Base-by-base conservation (phyloP, 139 green algal genomes). In the Gonium pectorale region DNA sequence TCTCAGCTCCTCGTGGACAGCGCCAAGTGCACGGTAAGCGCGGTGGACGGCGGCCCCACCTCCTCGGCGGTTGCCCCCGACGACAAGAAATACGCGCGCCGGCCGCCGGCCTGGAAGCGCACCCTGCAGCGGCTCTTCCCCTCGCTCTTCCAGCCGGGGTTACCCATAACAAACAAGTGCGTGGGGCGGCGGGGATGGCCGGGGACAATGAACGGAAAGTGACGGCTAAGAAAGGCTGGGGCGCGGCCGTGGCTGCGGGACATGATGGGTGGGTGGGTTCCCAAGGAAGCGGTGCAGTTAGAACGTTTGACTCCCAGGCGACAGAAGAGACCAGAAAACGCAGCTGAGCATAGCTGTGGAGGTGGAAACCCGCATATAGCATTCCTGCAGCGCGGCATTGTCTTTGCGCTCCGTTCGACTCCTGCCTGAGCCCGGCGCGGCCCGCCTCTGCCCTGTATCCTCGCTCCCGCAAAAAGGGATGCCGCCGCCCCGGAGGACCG, bases 101-200 rank as follows among this genome's bases (percentile, higher is more conserved):
- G 90, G 46, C 86, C 88, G 41, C 71, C 74, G 38, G 62, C 80
- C 2, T 73, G 94, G 43, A 89, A 90, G 80, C 89, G 94, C 31
- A 90, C 89, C 51, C 56, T 95, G 77, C 92, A 97, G 86, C 85
- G 91, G 5, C 38, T 95, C 21, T 90, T 96, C 60, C 94, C 94
- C 26, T 82, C 82, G 35, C 71, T 96, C 15, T 96, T 97, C 87
- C 70, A 89, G 46, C 88, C 91, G 1, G 69, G 69, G 43, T 83
- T 94, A 63, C 90, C 91, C 27, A 64, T 95, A 75, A 93, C 92
- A 1, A 90, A 33, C 62, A 94, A 86, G 89, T 92, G 80, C 40
- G 51, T 26, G 40, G 40, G 1, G 37, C 21, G 1, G 19, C 15
- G 26, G 37, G 56, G 31, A 59, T 27, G 71, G 31, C 21, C 54